A percentile compares a stretch with the other conserved stretches of the same genome.
Conservation (phyloP, 139 green algal species). For the Pycnococcus provasolii region DNA sequence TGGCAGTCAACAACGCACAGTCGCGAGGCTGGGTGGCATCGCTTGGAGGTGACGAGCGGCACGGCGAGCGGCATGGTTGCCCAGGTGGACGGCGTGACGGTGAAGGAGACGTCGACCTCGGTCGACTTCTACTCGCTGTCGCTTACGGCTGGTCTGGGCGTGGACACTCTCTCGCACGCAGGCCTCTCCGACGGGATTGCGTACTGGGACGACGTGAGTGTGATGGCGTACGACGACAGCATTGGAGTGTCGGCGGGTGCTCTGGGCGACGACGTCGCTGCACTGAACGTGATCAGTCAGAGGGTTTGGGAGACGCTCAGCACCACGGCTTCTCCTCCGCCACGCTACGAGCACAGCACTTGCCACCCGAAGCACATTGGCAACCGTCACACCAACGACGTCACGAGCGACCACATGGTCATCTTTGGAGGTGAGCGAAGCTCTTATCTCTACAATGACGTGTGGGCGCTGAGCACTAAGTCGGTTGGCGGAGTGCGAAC, state of each 20-base stretch:
- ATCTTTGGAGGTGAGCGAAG: constrained; percentile 23
- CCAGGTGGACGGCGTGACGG: constrained; percentile 13
- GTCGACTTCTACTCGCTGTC: neutral
- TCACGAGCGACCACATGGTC: constrained; percentile 10
- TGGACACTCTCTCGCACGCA: neutral
- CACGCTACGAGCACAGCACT: too few species aligned
- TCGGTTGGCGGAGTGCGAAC: too few species aligned
- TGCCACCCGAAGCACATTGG: neutral
- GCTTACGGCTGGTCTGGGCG: neutral
- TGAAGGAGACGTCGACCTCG: constrained; percentile 1
- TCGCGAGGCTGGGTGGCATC: constrained; percentile 11
- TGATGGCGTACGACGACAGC: too few species aligned
- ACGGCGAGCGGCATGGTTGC: neutral
- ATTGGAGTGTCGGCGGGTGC: too few species aligned
- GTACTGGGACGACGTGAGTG: neutral
- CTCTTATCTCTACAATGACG: constrained; percentile 14
- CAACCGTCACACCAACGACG: constrained; percentile 14
- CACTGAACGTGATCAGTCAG: too few species aligned
- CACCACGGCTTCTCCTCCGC: too few species aligned
- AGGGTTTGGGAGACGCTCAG: too few species aligned
- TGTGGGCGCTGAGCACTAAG: neutral
- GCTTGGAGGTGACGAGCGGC: constrained; percentile 14
- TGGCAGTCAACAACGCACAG: constrained; percentile 3
- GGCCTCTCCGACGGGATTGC: neutral
- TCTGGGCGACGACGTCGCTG: too few species aligned